Conservation (phyloP, 2,329 filamentous ascomycete species). For the Neopestalotiopsis clavispora region DNA sequence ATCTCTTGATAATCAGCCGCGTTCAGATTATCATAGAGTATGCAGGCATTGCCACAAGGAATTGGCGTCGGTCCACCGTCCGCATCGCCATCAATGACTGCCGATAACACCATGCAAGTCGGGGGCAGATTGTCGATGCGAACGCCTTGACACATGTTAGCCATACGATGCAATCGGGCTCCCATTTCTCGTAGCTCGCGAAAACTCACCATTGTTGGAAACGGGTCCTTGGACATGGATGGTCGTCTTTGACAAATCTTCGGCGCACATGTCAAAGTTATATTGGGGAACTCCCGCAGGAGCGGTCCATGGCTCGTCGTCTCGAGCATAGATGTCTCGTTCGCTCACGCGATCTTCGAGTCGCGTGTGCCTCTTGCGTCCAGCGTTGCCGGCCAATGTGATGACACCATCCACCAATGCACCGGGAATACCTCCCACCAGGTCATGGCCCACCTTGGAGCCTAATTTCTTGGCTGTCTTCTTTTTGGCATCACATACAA, state of each 20-base stretch:
- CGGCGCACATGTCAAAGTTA: conserved; percentile 10
- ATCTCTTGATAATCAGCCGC: not conserved
- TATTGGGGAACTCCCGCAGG: conserved; percentile 10
- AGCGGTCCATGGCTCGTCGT: not conserved
- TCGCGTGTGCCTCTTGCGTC: not conserved
- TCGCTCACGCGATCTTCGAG: not conserved
- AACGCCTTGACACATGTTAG: not conserved
- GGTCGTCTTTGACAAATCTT: not conserved
- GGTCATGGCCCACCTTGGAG: not conserved
- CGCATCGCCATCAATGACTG: not conserved
- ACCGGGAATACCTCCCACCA: not conserved
- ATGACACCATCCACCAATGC: no score
- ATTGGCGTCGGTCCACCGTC: not conserved
- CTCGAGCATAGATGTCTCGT: not conserved
- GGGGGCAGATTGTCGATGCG: conserved; percentile 6
- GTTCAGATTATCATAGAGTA: conserved; percentile 3
- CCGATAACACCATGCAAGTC: conserved; percentile 4
- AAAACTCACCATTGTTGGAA: not conserved
- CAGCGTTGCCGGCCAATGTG: no score
- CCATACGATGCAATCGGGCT: not conserved
- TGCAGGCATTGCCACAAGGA: conserved; percentile 11
- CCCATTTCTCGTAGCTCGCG: not conserved
- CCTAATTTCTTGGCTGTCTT: not conserved
- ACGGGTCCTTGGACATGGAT: not conserved
- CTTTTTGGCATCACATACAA: not conserved